Conservation (phyloP, 106 monocot species). For the Triglochin maritima region DNA sequence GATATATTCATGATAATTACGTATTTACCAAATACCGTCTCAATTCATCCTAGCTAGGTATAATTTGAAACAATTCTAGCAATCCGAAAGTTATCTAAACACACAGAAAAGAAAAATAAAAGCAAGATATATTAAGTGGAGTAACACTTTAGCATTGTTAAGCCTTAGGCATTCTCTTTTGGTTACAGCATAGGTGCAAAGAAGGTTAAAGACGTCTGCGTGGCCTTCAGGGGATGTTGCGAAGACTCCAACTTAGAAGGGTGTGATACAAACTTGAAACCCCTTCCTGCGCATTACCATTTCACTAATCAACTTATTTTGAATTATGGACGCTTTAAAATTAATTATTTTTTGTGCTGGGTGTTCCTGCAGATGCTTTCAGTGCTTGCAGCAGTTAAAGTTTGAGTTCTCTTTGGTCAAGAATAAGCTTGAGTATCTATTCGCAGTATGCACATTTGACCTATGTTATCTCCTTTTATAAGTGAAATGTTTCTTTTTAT, state of each 20-base stretch:
- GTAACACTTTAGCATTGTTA: neutral
- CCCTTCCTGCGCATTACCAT: neutral
- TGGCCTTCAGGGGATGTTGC: constrained; percentile 41
- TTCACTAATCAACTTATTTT: neutral
- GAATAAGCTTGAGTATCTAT: constrained; percentile 40
- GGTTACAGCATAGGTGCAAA: constrained; percentile 52
- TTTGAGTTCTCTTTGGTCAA: constrained; percentile 42
- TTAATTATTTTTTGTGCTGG: neutral
- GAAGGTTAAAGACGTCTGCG: constrained; percentile 50
- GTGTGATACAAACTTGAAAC: constrained; percentile 12
- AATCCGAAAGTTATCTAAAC: neutral
- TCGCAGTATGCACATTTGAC: constrained; percentile 23
- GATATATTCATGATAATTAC: too few relatives aligned
- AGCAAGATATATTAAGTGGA: neutral
- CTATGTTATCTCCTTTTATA: neutral
- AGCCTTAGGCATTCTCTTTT: constrained; percentile 1
- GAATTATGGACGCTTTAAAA: neutral
- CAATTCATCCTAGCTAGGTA: too few relatives aligned
- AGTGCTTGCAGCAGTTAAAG: constrained; percentile 48
- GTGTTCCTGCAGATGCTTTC: constrained; percentile 34
- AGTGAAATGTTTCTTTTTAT: neutral
- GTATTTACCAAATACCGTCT: too few relatives aligned
- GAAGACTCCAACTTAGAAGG: constrained; percentile 32
- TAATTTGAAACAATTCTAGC: neutral
- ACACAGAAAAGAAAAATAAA: neutral